Base-by-base conservation (phyloP, 495 filamentous ascomycete genomes). In the Hyaloscypha bicolor region DNA sequence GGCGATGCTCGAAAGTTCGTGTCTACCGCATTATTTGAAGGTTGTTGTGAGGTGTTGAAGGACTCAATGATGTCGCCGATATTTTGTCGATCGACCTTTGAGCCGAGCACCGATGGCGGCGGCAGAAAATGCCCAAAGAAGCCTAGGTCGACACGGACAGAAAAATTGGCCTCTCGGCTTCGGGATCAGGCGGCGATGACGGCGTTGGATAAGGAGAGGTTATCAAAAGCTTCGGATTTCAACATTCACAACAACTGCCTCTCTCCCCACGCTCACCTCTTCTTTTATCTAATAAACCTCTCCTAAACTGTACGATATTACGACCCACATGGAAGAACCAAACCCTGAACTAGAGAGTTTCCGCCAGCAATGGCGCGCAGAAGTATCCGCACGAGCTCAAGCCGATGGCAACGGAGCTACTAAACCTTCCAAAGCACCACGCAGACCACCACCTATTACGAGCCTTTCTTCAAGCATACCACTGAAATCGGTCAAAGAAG, bases 331-430 rank as follows among this genome's bases (percentile, higher is more conserved):
- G 71, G 65, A 71, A 69, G 73, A 71, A 56, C 42, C 64, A 51
- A 71, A 71, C 55, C 60, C 85, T 56, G 93, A 95, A 76, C 84
- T 96, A 70, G 88, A 94, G 73, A 84, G 80, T 37, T 96, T 96
- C 78, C 90, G 93, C 71, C 82, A 85, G 71, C 83, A 92, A 81
- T 96, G 93, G 93, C 85, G 86, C 58, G 88, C 91, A 71, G 93
- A 96, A 78, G 93, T 96, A 51, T 81, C 82, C 21, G 86, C 82
- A 64, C 83, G 85, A 66, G 33, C 66, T 31, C 52, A 67, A 57
- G 48, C 48, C 19, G 67, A 66, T 33, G 45, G 29, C 6, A 57
- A 51, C 31, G 67, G 58, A 35, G n/a, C 66, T 45, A 37, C 67
- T 11, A 72, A 67, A 42, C 14, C 65, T 14, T n/a, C 67, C 0